Conservation (phyloP, 805 yeast genomes). For the Starmerella powellii region DNA sequence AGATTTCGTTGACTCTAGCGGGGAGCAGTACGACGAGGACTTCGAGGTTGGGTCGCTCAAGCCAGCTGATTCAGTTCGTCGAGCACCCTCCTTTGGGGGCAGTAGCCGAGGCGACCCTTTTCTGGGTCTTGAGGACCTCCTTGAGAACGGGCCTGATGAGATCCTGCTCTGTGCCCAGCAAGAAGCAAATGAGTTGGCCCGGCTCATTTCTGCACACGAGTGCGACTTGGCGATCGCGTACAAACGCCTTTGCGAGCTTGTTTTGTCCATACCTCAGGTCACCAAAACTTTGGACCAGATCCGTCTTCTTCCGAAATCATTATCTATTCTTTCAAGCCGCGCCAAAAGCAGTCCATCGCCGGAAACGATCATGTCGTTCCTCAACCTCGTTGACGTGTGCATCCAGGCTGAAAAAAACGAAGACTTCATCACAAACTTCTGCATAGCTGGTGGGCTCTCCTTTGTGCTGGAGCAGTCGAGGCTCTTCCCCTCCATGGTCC, state of each 20-base stretch:
- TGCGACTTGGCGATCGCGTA: conserved; percentile 12
- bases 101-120: conserved; percentile 24
- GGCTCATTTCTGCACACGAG: neutral
- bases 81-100: neutral
- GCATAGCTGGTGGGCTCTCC: conserved; percentile 23
- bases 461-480: conserved; percentile 16
- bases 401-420: conserved; percentile 10
- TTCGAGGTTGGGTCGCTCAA: conserved; percentile 30
- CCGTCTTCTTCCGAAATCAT: conserved; percentile 13
- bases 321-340: conserved; percentile 2
- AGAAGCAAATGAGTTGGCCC: conserved; percentile 18
- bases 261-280: conserved; percentile 18
- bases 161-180: conserved; percentile 18
- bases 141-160: conserved; percentile 25
- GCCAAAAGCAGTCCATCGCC: neutral
- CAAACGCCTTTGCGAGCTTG: conserved; percentile 19
- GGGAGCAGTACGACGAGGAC: conserved; percentile 16
- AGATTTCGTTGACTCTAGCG: conserved; percentile 32
- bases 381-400: conserved; percentile 16
- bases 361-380: conserved; percentile 8
- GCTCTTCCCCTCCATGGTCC: conserved; percentile 3
- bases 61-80: neutral
- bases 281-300: conserved; percentile 10
- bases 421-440: conserved; percentile 17
- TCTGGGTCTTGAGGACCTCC: conserved; percentile 33